Conservation (phyloP, 371 early-diverging fungal species). For the Vairimorpha apis region DNA sequence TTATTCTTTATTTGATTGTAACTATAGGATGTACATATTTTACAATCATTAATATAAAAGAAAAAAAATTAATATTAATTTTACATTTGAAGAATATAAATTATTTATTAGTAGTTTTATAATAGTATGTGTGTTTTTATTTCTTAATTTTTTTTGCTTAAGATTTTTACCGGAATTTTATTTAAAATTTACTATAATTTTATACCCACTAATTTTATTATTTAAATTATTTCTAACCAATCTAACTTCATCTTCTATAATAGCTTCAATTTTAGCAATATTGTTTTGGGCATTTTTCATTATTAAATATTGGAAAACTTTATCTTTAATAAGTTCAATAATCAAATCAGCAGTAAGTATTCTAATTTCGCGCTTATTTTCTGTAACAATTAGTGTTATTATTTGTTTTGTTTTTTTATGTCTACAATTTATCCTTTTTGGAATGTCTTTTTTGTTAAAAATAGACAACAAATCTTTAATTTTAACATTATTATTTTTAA, state of each 20-base stretch:
- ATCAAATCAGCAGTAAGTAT: background rate
- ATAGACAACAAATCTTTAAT: background rate
- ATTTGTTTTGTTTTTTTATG: background rate
- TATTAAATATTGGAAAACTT: background rate
- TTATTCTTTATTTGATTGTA: conserved; percentile 28
- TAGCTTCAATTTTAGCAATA: background rate
- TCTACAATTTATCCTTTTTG: background rate
- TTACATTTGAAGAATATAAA: too few species aligned
- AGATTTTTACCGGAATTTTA: background rate
- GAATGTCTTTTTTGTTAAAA: background rate
- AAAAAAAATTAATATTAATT: background rate
- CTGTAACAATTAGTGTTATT: background rate
- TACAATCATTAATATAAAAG: background rate
- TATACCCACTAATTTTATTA: background rate
- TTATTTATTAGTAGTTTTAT: background rate
- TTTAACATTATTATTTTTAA: background rate
- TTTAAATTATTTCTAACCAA: background rate
- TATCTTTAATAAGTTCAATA: background rate
- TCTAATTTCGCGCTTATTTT: background rate
- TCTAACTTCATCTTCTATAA: background rate
- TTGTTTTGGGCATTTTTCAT: background rate
- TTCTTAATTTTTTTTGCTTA: background rate
- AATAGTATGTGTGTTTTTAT: background rate
- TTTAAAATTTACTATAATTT: background rate
- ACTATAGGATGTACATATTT: background rate